Conservation (phyloP, 1,284 basidiomycete genomes). For the Moesziomyces antarcticus region DNA sequence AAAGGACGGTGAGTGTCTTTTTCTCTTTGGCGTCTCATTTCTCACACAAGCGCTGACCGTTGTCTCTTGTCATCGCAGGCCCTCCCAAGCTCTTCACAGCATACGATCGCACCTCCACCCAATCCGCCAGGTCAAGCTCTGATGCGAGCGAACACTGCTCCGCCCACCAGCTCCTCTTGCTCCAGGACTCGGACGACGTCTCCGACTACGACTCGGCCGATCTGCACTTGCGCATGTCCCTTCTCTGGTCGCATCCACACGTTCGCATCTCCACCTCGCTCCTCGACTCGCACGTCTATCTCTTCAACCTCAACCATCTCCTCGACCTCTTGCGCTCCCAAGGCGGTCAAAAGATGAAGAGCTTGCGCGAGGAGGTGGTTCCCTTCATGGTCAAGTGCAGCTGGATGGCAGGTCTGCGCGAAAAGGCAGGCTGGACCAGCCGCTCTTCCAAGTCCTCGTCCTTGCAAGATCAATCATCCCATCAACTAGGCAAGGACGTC, state of each 20-base stretch:
- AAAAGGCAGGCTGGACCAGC: slow-evolving; percentile 59
- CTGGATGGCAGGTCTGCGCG: slow-evolving; percentile 59
- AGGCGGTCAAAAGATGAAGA: slow-evolving; percentile 55
- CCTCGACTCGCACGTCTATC: slow-evolving; percentile 64
- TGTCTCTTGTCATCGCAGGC: slow-evolving; percentile 10
- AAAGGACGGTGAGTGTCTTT: slow-evolving; percentile 46
- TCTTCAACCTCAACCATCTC: slow-evolving; percentile 53
- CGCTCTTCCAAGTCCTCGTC: slow-evolving; percentile 8
- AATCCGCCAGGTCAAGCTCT: slow-evolving; percentile 26
- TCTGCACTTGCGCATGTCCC: slow-evolving; percentile 58
- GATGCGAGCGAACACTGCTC: slow-evolving; percentile 22
- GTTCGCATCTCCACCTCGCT: slow-evolving; percentile 57
- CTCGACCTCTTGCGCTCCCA: slow-evolving; percentile 52
- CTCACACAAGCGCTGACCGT: neutral
- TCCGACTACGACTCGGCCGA: slow-evolving; percentile 55
- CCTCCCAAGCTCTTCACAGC: slow-evolving; percentile 59
- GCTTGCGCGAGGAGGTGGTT: slow-evolving; percentile 60
- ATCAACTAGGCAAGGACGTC: slow-evolving; percentile 14
- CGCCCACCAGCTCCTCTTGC: slow-evolving; percentile 49
- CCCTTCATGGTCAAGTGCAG: slow-evolving; percentile 63
- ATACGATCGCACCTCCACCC: slow-evolving; percentile 34
- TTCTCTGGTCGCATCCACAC: slow-evolving; percentile 56
- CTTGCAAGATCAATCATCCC: slow-evolving; percentile 5
- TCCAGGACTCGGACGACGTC: slow-evolving; percentile 58
- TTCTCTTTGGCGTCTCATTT: neutral